A percentile compares a stretch with the other conserved stretches of the same genome.
These are phyloP conservation scores for Colletotrichum lentis DNA, from an alignment of 2,329 filamentous ascomycete genomes.

Conservation along the genomic window DNA sequence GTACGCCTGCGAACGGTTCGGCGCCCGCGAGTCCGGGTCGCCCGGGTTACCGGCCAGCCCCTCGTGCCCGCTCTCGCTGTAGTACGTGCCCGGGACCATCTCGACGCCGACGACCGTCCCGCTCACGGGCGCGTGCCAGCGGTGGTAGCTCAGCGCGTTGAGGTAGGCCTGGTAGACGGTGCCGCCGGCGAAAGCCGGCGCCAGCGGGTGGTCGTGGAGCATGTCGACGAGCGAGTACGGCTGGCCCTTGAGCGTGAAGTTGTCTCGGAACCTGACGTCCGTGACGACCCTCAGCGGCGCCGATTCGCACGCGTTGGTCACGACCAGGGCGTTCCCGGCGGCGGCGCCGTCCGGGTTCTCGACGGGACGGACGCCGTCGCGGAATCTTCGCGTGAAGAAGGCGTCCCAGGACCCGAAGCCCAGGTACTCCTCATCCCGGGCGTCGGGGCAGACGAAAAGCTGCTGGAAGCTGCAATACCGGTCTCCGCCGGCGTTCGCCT, in stretches of 20 bases:
- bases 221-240: constrained; percentile 73
- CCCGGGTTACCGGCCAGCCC: constrained; percentile 34
- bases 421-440: constrained; percentile 56
- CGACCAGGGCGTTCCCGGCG: constrained; percentile 44
- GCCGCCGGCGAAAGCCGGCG: constrained; percentile 65
- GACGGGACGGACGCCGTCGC: constrained; percentile 63
- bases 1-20: constrained; percentile 66
- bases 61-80: constrained; percentile 63
- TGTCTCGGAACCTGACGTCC: constrained; percentile 63
- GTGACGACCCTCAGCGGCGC: constrained; percentile 62
- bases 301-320: constrained; percentile 73
- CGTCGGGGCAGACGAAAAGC: constrained; percentile 66
- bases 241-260: constrained; percentile 75
- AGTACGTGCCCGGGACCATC: constrained; percentile 72
- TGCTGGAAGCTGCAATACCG: constrained; percentile 63
- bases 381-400: constrained; percentile 71
- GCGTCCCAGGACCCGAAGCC: constrained; percentile 74
- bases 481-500: constrained; percentile 57
- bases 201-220: constrained; percentile 64
- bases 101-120: constrained; percentile 67
- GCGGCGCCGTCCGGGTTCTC: constrained; percentile 55
- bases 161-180: constrained; percentile 77
- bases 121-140: constrained; percentile 75
- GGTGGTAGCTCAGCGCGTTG: constrained; percentile 72
- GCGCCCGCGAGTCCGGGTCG: constrained; percentile 37